Evolutionary conservation across 164 flowering plant genomes (phyloP), one percentile per base, ranked within the genome.

Genomic region (Chloranthus sessilifolius): DNA sequence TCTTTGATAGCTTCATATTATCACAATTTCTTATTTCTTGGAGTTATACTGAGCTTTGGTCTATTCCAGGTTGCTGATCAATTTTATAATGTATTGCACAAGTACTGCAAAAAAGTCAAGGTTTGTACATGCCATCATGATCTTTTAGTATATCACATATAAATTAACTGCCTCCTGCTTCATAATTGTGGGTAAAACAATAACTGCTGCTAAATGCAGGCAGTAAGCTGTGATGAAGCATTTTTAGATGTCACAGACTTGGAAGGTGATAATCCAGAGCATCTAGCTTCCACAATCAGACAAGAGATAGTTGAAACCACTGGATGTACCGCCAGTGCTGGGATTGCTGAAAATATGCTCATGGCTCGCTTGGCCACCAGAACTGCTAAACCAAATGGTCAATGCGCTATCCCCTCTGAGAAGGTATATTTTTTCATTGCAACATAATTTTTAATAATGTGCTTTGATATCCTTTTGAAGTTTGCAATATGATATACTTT

Each of bases 201-300:
- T 5, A 47, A 48, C 36, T 46, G 26, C 33, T 58, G 20, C 43
- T 50, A 41, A 49, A 30, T 65, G 16, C 70, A 92, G 97, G 99
- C 97, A 20, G 84, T 94, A 17, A 89, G 99, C 65, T 94, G 97
- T 70, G 97, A 89, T 66, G 99, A 94, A 74, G 99, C 97, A 35
- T 86, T 89, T 70, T 56, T 94, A 59, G 99, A 89, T 67, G 74
- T 81, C 28, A 55, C 78, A 17, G 80, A 74, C 46, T 68, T 60
- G 11, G 74, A 64, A 29, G 75, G 52, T 43, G 58, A 63, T 25
- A 80, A 89, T 63, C 82, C 88, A 60, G 78, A 81, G 64, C 43
- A 55, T 50, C 62, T 87, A 43, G 92, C 95, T 58, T 81, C 86
- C 44, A 38, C 46, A 39, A 75, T 87, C 52, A 75, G 97, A 66